Base-by-base conservation (phyloP, 2,329 filamentous ascomycete genomes). In the Penicillium sp. region DNA sequence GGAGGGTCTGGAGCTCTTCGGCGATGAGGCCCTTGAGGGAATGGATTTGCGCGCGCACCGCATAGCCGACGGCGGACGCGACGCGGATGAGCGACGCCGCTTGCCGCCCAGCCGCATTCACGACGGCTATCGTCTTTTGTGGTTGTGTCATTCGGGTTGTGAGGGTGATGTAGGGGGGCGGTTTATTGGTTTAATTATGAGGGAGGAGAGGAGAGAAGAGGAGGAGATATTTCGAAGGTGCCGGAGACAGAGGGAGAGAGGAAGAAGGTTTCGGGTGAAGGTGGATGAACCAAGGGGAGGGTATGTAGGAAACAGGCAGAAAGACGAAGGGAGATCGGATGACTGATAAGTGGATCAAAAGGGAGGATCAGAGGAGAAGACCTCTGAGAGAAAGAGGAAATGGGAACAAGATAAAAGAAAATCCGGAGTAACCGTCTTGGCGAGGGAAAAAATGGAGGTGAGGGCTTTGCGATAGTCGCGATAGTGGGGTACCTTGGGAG, bases 101-200 rank as follows among this genome's bases (percentile, higher is more conserved):
- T 83, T 99, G 95, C 71, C 95, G 91, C 73, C 95, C 95, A 76
- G 92, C 94, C 75, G 92, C 92, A 80, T 98, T 98, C 81, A 98
- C 93, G 73, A 97, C 89, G 74, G 93, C 94, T 72, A 96, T 92
- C 58, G 91, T 95, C 81, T 93, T 95, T 74, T 85, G 83, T 48
- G 75, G 71, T 72, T 76, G 76, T 70, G 76, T 76, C 77, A 79
- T 79, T 66, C 70, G 73, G 68, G 59, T 55, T 35, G 52, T 40
- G 53, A 48, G 60, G 57, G 57, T 30, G 51, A 42, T 11, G 22
- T 30, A 22, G 35, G 35, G 35, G 19, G 19, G 19, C 19, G 19
- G 19, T 22, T 22, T 37, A 14, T 37, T 37, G 30, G 10, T 22
- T 22, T 30, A 6, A 14, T 38, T 25, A 46, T 30, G 40, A 42